Evolutionary conservation across 2,329 filamentous ascomycete genomes (phyloP), one percentile per base, ranked within the genome.

Genomic region (Exutisphaerella laricina): DNA sequence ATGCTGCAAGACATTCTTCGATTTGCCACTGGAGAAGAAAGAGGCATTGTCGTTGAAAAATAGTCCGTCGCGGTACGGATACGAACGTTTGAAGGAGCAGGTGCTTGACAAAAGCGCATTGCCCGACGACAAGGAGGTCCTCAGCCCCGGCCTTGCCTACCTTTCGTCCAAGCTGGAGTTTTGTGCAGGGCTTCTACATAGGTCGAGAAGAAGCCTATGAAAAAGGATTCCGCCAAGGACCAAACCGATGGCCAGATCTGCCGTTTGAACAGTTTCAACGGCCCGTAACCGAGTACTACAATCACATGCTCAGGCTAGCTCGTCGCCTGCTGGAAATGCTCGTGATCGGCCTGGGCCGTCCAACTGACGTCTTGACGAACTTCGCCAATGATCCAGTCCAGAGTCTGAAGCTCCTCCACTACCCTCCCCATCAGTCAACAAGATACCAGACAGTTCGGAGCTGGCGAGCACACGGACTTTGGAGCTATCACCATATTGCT

Each of bases 401-500:
- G 44, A 53, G 41, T 61, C 43, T 57, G 23, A 56, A 55, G 37
- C 49, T 56, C 12, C 51, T 57, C 5, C 51, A 55, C 40, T 57
- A 54, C 29, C 53, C 53, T 3, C 49, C 46, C 6, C 49, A 57
- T n/a, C 35, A 43, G 31, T 5, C 45, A 44, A 2, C 43, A 41
- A 13, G 48, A 54, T 32, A n/a, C n/a, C 2, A 31, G 38, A 2
- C 51, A 59, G 28, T 53, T 51, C 26, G 53, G 53, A 7, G 55
- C 53, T 16, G 53, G 49, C 10, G 44, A 45, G 16, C 50, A 54
- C 29, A 52, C 51, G 3, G 48, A 51, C 50, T 72, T 72, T 49
- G 70, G 70, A 23, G 70, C 66, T 44, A 62, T 71, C 4, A 73
- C 70, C 0, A 65, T 73, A 4, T 62, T 73, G 3, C 61, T 72